Evolutionary conservation across 1,284 basidiomycete species (phyloP).

Genomic region (Ceratobasidium sp.): DNA sequence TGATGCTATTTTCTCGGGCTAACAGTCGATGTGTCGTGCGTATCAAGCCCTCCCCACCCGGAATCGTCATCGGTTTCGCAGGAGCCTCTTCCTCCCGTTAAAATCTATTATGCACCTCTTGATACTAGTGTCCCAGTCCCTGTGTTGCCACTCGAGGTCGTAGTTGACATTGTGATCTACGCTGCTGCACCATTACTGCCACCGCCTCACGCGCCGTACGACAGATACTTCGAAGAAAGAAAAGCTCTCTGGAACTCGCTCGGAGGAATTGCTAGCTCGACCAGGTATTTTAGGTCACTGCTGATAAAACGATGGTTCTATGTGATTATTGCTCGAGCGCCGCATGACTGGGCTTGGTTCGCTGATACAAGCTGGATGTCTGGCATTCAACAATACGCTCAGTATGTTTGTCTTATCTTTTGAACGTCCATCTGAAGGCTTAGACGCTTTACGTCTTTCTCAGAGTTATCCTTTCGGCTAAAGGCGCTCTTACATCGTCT

Average conservation of each 20-base stretch:
- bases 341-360: conserved; percentile 15
- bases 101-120: background rate
- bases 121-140: background rate
- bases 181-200: conserved; percentile 14
- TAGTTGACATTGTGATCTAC: conserved; percentile 16
- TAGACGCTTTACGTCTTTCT: background rate
- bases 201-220: conserved; percentile 18
- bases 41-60: background rate
- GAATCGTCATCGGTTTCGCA: too few relatives aligned
- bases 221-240: background rate
- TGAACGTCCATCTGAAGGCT: background rate
- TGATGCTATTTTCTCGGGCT: too few relatives aligned
- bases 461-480: conserved; percentile 23
- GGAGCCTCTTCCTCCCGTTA: too few relatives aligned
- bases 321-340: conserved; percentile 13
- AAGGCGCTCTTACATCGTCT: conserved; percentile 31
- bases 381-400: background rate
- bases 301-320: conserved; percentile 28
- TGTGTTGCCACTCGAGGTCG: conserved; percentile 19
- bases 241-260: conserved; percentile 12
- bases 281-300: conserved; percentile 24
- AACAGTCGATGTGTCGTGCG: too few relatives aligned
- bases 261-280: conserved; percentile 29
- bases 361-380: conserved; percentile 8
- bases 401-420: background rate